Evolutionary conservation across 1,139 yeast genomes (phyloP).

Genomic region (Pichia terricola): DNA sequence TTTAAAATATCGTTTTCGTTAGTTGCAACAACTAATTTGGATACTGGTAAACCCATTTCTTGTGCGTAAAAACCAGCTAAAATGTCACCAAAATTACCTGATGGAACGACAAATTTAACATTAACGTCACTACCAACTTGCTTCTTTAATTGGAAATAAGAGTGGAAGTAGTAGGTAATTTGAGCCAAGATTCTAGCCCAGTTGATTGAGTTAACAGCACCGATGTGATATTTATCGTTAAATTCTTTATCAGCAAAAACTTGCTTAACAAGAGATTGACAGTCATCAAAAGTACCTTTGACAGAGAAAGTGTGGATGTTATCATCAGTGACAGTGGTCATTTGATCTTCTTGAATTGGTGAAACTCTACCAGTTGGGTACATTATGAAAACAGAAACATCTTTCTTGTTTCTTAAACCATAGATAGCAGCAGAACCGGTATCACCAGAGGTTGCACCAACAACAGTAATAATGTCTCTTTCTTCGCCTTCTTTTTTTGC

Average conservation of each 20-base stretch:
- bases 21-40: conserved; percentile 83
- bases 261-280: conserved; percentile 93
- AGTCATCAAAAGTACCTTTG: conserved; percentile 93
- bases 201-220: conserved; percentile 96
- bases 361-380: conserved; percentile 97
- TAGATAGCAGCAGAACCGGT: conserved; percentile 99
- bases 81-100: conserved; percentile 97
- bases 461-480: conserved; percentile 83
- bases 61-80: conserved; percentile 93
- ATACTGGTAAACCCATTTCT: conserved; percentile 90
- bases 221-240: conserved; percentile 83
- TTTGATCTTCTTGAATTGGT: conserved; percentile 95
- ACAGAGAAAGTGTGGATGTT: conserved; percentile 94
- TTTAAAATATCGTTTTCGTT: conserved; percentile 91
- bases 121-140: conserved; percentile 30
- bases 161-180: conserved; percentile 89
- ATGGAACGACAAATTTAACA: conserved; percentile 85
- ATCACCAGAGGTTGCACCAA: conserved; percentile 98
- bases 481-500: conserved; percentile 43
- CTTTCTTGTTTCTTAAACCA: conserved; percentile 93
- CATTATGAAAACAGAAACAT: conserved; percentile 88
- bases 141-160: conserved; percentile 68
- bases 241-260: conserved; percentile 84
- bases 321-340: conserved; percentile 93
- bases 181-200: conserved; percentile 99